phyloP scores from a whole-genome alignment of 768 basidiomycete genomes.

The Naganishia onofrii region DNA sequence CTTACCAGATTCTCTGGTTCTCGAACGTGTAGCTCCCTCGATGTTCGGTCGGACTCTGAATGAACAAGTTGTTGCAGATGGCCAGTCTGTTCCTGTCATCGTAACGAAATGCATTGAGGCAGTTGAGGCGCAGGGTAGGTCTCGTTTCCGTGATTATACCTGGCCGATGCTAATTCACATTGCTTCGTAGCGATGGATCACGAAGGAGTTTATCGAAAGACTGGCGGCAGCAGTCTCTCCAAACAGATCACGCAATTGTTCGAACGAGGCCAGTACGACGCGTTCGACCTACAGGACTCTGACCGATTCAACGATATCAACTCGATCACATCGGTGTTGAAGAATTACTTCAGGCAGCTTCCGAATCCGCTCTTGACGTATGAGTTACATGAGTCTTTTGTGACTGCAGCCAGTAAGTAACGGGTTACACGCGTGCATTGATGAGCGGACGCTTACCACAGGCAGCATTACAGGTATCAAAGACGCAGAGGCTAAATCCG shows the following conservation, averaged over 20 bases:
- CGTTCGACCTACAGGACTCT: constrained; percentile 81
- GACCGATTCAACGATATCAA: constrained; percentile 96
- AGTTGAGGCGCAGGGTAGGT: constrained; percentile 78
- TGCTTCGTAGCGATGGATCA: constrained; percentile 72
- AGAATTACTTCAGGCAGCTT: constrained; percentile 90
- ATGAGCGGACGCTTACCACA: constrained; percentile 9
- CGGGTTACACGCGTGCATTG: background rate
- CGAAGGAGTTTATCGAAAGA: constrained; percentile 98
- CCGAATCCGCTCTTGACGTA: constrained; percentile 87
- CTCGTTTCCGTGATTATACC: constrained; percentile 16
- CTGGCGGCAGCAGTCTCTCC: constrained; percentile 85
- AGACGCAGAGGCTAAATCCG: constrained; percentile 63
- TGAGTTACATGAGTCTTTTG: constrained; percentile 85
- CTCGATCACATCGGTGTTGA: constrained; percentile 92
- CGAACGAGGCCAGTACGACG: constrained; percentile 81
- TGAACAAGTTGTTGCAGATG: constrained; percentile 66
- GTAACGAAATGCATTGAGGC: constrained; percentile 96
- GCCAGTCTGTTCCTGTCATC: constrained; percentile 66
- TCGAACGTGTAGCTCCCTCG: constrained; percentile 62
- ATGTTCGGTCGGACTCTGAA: constrained; percentile 88
- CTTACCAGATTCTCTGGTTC: background rate
- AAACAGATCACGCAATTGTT: constrained; percentile 92
- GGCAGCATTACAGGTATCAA: constrained; percentile 53
- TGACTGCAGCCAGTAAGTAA: constrained; percentile 64
- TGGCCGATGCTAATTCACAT: background rate